Evolutionary conservation across 2,329 filamentous ascomycete species (phyloP).

Genomic region (Monosporascus sp.): DNA sequence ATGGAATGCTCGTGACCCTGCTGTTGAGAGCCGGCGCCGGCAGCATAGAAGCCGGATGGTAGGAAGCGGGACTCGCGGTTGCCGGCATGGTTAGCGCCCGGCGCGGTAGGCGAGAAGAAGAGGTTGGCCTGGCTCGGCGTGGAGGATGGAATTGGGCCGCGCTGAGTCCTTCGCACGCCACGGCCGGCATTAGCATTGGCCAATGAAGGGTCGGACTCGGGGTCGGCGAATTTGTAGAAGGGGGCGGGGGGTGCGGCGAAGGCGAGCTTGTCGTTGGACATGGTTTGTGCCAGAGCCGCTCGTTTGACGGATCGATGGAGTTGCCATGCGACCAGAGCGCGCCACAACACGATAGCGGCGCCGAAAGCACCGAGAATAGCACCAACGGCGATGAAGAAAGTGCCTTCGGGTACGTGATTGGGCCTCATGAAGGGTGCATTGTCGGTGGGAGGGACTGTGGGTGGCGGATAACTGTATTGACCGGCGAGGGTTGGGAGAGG

Average conservation of each 20-base stretch:
- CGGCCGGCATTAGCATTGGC: conserved; percentile 43
- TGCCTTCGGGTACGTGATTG: conserved; percentile 80
- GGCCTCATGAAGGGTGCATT: conserved; percentile 89
- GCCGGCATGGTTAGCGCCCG: conserved; percentile 44
- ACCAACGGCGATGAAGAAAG: conserved; percentile 92
- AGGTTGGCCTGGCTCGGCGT: conserved; percentile 64
- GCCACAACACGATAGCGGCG: conserved; percentile 80
- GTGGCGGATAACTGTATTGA: conserved; percentile 59
- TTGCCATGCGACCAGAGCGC: conserved; percentile 79
- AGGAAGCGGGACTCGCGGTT: conserved; percentile 75
- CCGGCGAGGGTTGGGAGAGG: conserved; percentile 49
- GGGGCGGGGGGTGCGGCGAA: conserved; percentile 53
- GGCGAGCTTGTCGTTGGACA: conserved; percentile 63
- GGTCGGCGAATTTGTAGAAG: conserved; percentile 61
- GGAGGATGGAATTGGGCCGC: conserved; percentile 46
- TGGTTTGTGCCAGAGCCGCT: conserved; percentile 70
- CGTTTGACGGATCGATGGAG: conserved; percentile 87
- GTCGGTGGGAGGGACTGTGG: conserved; percentile 74
- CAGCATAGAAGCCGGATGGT: conserved; percentile 86
- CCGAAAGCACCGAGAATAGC: conserved; percentile 80
- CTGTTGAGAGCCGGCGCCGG: conserved; percentile 50
- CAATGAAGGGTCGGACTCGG: conserved; percentile 48
- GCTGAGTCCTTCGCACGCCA: conserved; percentile 44
- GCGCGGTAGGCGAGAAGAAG: conserved; percentile 93
- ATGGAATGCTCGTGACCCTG: conserved; percentile 48